Evolutionary conservation across 2,329 filamentous ascomycete species (phyloP).

Genomic region (Chaetomiaceae sp.): DNA sequence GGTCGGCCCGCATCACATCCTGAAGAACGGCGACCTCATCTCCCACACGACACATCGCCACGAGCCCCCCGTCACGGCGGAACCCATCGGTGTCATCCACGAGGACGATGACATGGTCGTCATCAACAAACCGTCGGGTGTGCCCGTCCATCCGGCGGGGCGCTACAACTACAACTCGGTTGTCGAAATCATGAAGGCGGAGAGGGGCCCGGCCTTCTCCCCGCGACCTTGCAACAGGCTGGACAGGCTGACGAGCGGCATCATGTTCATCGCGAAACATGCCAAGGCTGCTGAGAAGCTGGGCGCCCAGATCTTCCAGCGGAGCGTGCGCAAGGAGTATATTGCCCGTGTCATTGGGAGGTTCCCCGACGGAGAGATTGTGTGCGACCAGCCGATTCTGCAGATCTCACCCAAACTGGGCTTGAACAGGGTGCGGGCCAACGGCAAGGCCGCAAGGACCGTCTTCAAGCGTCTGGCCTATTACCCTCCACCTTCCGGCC

Average conservation of each 20-base stretch:
- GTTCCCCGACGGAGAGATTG: conserved; percentile 85
- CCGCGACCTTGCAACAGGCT: conserved; percentile 82
- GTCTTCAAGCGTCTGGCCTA: conserved; percentile 93
- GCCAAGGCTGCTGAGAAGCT: conserved; percentile 73
- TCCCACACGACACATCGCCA: conserved; percentile 93
- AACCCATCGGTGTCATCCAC: conserved; percentile 76
- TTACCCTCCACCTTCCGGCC: conserved; percentile 55
- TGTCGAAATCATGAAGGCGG: conserved; percentile 84
- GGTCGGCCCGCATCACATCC: conserved; percentile 62
- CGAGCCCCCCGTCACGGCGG: conserved; percentile 84
- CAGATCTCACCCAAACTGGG: conserved; percentile 93
- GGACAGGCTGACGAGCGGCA: conserved; percentile 86
- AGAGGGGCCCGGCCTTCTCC: conserved; percentile 54
- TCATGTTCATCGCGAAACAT: conserved; percentile 97
- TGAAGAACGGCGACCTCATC: conserved; percentile 87
- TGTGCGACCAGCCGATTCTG: conserved; percentile 91
- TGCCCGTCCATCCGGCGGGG: conserved; percentile 92
- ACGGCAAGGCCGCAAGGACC: conserved; percentile 82
- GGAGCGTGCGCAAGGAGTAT: conserved; percentile 93
- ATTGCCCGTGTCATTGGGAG: conserved; percentile 84
- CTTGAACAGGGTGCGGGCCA: conserved; percentile 88
- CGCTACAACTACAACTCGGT: conserved; percentile 95
- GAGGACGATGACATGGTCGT: conserved; percentile 93
- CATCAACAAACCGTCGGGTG: conserved; percentile 92
- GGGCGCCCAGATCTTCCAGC: conserved; percentile 67